Evolutionary conservation across 2,329 filamentous ascomycete species (phyloP).

Genomic region (Cryoendolithus antarcticus): DNA sequence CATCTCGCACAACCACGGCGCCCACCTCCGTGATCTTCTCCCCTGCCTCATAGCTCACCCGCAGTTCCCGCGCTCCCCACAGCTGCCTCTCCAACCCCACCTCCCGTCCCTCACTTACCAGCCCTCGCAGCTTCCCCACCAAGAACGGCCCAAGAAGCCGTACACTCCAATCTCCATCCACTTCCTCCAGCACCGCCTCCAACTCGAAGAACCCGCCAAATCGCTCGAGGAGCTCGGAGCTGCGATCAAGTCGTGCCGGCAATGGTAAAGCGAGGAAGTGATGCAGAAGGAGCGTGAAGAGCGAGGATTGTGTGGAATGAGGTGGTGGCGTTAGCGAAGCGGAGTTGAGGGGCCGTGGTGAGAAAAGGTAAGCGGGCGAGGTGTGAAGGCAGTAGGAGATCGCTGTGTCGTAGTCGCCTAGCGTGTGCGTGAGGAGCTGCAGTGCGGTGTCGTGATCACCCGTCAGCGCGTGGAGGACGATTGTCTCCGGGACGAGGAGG

Average conservation of each 20-base stretch:
- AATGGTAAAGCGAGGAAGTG: slow-evolving; percentile 68
- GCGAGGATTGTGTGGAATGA: slow-evolving; percentile 52
- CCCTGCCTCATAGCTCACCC: slow-evolving; percentile 40
- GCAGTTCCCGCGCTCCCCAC: slow-evolving; percentile 64
- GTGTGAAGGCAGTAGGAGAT: slow-evolving; percentile 69
- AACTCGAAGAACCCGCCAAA: slow-evolving; percentile 89
- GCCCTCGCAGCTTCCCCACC: slow-evolving; percentile 58
- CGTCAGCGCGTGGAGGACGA: slow-evolving; percentile 82
- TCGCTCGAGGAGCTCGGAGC: slow-evolving; percentile 69
- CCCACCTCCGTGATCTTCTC: slow-evolving; percentile 25
- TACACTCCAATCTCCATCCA: slow-evolving; percentile 81
- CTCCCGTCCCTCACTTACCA: slow-evolving; percentile 51
- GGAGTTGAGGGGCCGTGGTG: slow-evolving; percentile 48
- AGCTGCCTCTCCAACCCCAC: slow-evolving; percentile 44
- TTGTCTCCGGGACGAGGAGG: slow-evolving; percentile 84
- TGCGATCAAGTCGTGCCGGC: slow-evolving; percentile 70
- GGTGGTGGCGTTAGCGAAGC: slow-evolving; percentile 47
- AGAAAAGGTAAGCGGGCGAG: no score
- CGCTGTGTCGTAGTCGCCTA: slow-evolving; percentile 92
- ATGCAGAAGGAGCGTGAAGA: slow-evolving; percentile 65
- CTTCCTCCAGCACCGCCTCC: slow-evolving; percentile 52
- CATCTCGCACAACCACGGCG: no score
- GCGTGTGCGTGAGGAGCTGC: slow-evolving; percentile 68
- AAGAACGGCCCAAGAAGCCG: slow-evolving; percentile 71
- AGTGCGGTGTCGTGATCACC: slow-evolving; percentile 74